Conservation (phyloP, 1,284 basidiomycete genomes). For the Sphaerobolus stellatus region DNA sequence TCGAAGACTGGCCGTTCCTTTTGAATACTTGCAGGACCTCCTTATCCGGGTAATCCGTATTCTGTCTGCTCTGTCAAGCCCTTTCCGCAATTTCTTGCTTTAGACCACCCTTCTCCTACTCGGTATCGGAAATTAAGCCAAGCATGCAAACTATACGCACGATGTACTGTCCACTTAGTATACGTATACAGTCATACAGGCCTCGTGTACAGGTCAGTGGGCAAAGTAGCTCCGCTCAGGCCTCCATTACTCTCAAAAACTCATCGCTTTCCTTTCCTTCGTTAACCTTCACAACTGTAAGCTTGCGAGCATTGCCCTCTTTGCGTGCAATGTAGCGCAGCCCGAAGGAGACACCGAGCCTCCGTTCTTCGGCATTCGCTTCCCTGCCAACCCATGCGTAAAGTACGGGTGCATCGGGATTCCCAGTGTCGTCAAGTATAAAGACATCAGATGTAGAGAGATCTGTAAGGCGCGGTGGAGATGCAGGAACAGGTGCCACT, state of each 20-base stretch:
- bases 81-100: too few relatives aligned
- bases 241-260: slow-evolving; percentile 35
- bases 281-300: slow-evolving; percentile 48
- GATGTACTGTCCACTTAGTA: too few relatives aligned
- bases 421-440: slow-evolving; percentile 15
- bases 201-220: background rate
- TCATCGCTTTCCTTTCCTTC: slow-evolving; percentile 49
- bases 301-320: slow-evolving; percentile 22
- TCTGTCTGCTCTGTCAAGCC: too few relatives aligned
- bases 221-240: too few relatives aligned
- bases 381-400: slow-evolving; percentile 59
- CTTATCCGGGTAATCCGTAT: too few relatives aligned
- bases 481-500: slow-evolving; percentile 38
- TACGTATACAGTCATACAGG: too few relatives aligned
- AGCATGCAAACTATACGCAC: too few relatives aligned
- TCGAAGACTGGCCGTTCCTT: too few relatives aligned
- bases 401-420: slow-evolving; percentile 35
- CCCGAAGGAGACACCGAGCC: slow-evolving; percentile 53
- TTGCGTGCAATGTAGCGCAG: slow-evolving; percentile 51
- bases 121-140: slow-evolving; percentile 1
- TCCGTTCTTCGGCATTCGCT: slow-evolving; percentile 47
- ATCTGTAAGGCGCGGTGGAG: slow-evolving; percentile 36
- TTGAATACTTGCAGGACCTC: too few relatives aligned
- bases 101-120: background rate
- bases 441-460: slow-evolving; percentile 42